These are phyloP conservation scores for Coemansia sp. DNA, from an alignment of 192 early-diverging fungal genomes.

Conservation along the genomic window DNA sequence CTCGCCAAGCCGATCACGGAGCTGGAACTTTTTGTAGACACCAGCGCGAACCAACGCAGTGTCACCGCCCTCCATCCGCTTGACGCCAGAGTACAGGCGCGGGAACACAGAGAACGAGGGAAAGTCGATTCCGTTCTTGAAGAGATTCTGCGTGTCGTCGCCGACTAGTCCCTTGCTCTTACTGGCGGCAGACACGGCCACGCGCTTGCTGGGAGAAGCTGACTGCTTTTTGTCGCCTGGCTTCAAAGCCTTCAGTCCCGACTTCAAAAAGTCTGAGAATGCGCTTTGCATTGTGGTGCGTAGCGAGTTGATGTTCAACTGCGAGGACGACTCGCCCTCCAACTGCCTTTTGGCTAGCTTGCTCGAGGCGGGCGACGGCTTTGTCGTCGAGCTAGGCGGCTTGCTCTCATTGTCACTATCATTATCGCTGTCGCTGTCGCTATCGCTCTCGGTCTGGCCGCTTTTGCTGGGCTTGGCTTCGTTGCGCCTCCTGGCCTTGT, in stretches of 20 bases:
- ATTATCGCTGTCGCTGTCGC: slow-evolving; percentile 10
- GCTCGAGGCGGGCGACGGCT: neutral
- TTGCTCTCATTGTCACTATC: slow-evolving; percentile 9
- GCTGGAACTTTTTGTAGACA: slow-evolving; percentile 40
- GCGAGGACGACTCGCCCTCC: neutral
- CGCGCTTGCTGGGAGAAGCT: slow-evolving; percentile 7
- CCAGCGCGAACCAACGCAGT: slow-evolving; percentile 31
- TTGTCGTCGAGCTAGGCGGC: neutral
- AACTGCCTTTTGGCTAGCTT: slow-evolving; percentile 2
- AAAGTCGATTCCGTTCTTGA: slow-evolving; percentile 27
- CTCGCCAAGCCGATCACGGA: slow-evolving; percentile 43
- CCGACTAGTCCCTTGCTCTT: neutral
- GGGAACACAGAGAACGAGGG: slow-evolving; percentile 39
- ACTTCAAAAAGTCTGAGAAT: slow-evolving; percentile 9
- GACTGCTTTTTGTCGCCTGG: neutral
- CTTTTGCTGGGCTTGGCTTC: neutral
- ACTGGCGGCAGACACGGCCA: neutral
- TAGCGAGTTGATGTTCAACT: neutral
- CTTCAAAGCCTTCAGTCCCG: neutral
- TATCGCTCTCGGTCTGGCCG: slow-evolving; percentile 9
- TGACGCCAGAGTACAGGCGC: slow-evolving; percentile 39
- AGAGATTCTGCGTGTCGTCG: slow-evolving; percentile 3
- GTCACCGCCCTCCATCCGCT: slow-evolving; percentile 20
- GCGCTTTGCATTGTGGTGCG: slow-evolving; percentile 5
- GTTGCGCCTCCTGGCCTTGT: slow-evolving; percentile 5